Evolutionary conservation across 495 filamentous ascomycete genomes (phyloP), one percentile per base, ranked within the genome.

Genomic region (Penicillium canariense): DNA sequence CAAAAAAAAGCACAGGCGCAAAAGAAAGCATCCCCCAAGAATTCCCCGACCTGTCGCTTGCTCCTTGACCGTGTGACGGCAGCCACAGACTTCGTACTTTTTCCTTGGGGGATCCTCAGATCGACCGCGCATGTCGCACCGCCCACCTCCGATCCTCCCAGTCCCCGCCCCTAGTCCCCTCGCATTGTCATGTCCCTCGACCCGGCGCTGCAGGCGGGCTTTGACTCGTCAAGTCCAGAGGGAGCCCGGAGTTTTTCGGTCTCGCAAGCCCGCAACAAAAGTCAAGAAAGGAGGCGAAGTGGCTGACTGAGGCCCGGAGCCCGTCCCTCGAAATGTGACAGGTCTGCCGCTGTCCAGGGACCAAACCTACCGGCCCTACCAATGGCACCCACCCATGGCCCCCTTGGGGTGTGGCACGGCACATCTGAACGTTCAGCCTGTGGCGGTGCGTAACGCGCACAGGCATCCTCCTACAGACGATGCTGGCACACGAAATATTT

Each of bases 191-290:
- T 35, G 27, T 46, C 23, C 23, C 18, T 52, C 5, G 12, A 38
- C 7, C 34, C 5, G 34, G 34, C 15, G 15, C 34, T 38, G 34
- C 20, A 23, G 20, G 38, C 12, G 20, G 38, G 11, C 38, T 20
- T 20, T 22, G 36, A 39, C 17, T 39, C 18, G 18, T 39, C 38
- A 25, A 6, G 38, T 25, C 30, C 31, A 34, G 35, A 27, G 32
- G 15, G 34, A 6, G 35, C 17, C 56, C 62, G 62, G 62, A n/a
- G 42, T 25, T 52, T 59, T 59, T 65, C 59, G 59, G 59, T 55
- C 32, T 35, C 32, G n/a, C 44, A 26, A 57, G 30, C n/a, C 28
- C 7, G 10, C 15, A 17, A 14, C 6, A 30, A 12, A 11, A 27
- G 26, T 25, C 5, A 12, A 32, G 12, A 32, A 32, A 46, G 26